Evolutionary conservation across 202 grass and related monocot species (phyloP).

Genomic region (Setaria italica): DNA sequence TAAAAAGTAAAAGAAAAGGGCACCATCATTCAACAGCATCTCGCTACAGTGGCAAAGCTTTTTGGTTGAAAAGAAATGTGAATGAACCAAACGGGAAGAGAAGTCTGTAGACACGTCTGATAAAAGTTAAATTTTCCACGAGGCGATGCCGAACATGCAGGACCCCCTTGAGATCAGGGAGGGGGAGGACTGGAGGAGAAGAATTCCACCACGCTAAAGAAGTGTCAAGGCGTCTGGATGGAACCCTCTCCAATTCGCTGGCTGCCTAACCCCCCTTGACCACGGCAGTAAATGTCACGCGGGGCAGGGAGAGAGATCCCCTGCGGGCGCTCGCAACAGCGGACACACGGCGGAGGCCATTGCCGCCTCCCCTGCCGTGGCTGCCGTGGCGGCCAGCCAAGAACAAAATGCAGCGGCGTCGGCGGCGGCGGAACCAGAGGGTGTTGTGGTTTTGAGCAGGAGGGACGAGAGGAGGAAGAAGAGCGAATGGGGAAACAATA

Average conservation of each 20-base stretch:
- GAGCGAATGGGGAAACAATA: background rate
- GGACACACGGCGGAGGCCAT: background rate
- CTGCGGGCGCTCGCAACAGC: background rate
- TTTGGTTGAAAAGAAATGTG: conserved; percentile 33
- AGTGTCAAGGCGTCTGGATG: conserved; percentile 33
- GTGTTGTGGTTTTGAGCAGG: background rate
- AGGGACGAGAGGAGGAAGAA: background rate
- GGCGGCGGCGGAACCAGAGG: background rate
- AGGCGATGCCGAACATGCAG: conserved; percentile 35
- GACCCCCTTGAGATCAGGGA: conserved; percentile 3
- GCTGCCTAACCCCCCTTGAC: conserved; percentile 58
- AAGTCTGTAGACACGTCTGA: conserved; percentile 9
- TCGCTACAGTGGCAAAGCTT: conserved; percentile 40
- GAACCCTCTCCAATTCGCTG: conserved; percentile 13
- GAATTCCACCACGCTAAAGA: conserved; percentile 43
- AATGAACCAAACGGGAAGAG: conserved; percentile 10
- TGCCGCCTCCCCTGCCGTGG: background rate
- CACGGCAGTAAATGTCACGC: conserved; percentile 1
- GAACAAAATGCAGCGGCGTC: conserved; percentile 17
- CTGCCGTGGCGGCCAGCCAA: background rate
- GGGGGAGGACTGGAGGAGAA: background rate
- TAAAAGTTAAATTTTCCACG: conserved; percentile 42
- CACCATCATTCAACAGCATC: conserved; percentile 61
- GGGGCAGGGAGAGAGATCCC: background rate
- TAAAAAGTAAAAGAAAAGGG: background rate